These are phyloP conservation scores for Penstemon eatonii DNA, from an alignment of 257 asterid species.

Conservation along the genomic window DNA sequence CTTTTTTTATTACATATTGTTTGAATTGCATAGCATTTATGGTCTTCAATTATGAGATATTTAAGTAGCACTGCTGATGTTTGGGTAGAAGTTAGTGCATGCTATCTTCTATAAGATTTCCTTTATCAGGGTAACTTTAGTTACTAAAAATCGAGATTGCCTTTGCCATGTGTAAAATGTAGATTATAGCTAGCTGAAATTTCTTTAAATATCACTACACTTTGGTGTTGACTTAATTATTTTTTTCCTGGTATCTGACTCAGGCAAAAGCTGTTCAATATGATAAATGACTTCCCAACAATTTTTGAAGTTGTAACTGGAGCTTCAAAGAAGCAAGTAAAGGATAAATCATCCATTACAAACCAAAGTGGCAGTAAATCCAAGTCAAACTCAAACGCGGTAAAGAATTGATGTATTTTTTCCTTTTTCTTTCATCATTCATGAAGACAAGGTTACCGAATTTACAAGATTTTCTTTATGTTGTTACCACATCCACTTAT, in stretches of 20 bases:
- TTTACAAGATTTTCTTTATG: conserved; percentile 1
- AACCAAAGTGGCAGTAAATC: conserved; percentile 60
- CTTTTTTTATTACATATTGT: conserved; percentile 6
- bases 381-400: conserved; percentile 61
- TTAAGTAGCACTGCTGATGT: not conserved
- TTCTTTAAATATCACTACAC: conserved; percentile 2
- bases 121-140: conserved; percentile 14
- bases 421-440: not conserved
- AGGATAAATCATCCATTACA: conserved; percentile 61
- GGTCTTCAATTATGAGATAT: conserved; percentile 18
- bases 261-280: conserved; percentile 76
- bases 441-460: conserved; percentile 1
- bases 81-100: conserved; percentile 19
- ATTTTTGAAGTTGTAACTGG: conserved; percentile 81
- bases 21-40: conserved; percentile 5
- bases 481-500: conserved; percentile 1
- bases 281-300: conserved; percentile 84
- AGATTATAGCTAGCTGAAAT: conserved; percentile 21
- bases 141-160: not conserved
- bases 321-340: conserved; percentile 60
- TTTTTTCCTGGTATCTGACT: conserved; percentile 29
- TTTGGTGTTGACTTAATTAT: conserved; percentile 25
- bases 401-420: conserved; percentile 21
- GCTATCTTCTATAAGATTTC: conserved; percentile 22
- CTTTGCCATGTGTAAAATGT: conserved; percentile 2